These are phyloP conservation scores for Colletotrichum zoysiae DNA, from an alignment of 2,329 filamentous ascomycete genomes.

Conservation along the genomic window DNA sequence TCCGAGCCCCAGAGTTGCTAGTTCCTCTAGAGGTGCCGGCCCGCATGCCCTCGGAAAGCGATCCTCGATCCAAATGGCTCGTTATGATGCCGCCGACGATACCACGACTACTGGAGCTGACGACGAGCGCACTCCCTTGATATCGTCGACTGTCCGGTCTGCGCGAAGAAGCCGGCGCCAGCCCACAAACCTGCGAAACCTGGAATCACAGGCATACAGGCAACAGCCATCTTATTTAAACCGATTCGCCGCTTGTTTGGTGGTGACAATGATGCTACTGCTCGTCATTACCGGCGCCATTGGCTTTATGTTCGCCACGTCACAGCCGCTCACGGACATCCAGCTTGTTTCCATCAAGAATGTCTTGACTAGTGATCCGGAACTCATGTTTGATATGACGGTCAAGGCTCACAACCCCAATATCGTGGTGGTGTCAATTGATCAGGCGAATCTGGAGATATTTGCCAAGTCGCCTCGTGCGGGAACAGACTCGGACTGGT, in stretches of 20 bases:
- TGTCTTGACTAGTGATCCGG: constrained; percentile 92
- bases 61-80: constrained; percentile 69
- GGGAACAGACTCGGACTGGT: constrained; percentile 75
- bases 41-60: constrained; percentile 57
- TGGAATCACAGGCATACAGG: constrained; percentile 79
- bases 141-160: constrained; percentile 71
- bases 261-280: constrained; percentile 84
- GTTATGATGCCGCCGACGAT: constrained; percentile 83
- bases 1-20: constrained; percentile 70
- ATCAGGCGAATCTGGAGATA: constrained; percentile 89
- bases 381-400: constrained; percentile 92
- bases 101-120: constrained; percentile 74
- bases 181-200: constrained; percentile 71
- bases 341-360: constrained; percentile 85
- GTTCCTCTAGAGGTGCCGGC: constrained; percentile 45
- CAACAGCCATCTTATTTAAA: constrained; percentile 73
- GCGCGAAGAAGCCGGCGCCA: constrained; percentile 67
- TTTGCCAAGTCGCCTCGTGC: constrained; percentile 95
- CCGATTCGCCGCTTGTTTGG: constrained; percentile 86
- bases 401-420: constrained; percentile 94
- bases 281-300: constrained; percentile 87
- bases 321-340: constrained; percentile 85
- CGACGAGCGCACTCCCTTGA: constrained; percentile 88
- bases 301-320: constrained; percentile 91
- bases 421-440: constrained; percentile 86